Evolutionary conservation across 805 yeast species (phyloP).

Genomic region (Candida coquimbonensis): DNA sequence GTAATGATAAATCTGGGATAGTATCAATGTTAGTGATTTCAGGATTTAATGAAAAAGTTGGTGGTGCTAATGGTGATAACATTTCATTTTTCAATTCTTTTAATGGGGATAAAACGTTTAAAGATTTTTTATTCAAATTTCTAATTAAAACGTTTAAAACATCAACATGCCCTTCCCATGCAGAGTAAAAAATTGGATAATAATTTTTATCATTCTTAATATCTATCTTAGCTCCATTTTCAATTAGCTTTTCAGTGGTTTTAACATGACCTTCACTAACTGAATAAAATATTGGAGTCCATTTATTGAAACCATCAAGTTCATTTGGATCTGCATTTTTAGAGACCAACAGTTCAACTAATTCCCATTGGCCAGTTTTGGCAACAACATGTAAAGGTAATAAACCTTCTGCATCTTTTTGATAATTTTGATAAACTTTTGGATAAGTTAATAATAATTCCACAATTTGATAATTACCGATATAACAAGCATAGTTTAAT

Average conservation of each 20-base stretch:
- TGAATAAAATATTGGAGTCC: conserved; percentile 93
- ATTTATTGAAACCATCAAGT: conserved; percentile 77
- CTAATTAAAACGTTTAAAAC: conserved; percentile 64
- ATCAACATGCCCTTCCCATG: conserved; percentile 89
- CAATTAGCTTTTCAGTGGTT: conserved; percentile 64
- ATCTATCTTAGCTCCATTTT: conserved; percentile 62
- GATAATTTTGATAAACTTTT: conserved; percentile 30
- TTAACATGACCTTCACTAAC: conserved; percentile 75
- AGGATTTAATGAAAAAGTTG: conserved; percentile 17
- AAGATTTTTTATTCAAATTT: conserved; percentile 15
- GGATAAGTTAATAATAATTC: conserved; percentile 32
- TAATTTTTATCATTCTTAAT: conserved; percentile 73
- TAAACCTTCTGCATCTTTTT: conserved; percentile 78
- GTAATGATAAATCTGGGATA: conserved; percentile 85
- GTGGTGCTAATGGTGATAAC: conserved; percentile 14
- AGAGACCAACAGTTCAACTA: conserved; percentile 62
- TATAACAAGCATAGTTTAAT: conserved; percentile 81
- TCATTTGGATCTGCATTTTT: conserved; percentile 74
- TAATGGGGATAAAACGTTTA: conserved; percentile 19
- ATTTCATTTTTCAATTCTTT: conserved; percentile 10
- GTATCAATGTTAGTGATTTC: conserved; percentile 46
- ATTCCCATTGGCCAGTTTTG: conserved; percentile 65
- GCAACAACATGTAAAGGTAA: conserved; percentile 86
- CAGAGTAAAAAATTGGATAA: conserved; percentile 80
- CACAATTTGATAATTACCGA: conserved; percentile 69